Evolutionary conservation across 1,284 basidiomycete genomes (phyloP).

Genomic region (Boletus mariae): DNA sequence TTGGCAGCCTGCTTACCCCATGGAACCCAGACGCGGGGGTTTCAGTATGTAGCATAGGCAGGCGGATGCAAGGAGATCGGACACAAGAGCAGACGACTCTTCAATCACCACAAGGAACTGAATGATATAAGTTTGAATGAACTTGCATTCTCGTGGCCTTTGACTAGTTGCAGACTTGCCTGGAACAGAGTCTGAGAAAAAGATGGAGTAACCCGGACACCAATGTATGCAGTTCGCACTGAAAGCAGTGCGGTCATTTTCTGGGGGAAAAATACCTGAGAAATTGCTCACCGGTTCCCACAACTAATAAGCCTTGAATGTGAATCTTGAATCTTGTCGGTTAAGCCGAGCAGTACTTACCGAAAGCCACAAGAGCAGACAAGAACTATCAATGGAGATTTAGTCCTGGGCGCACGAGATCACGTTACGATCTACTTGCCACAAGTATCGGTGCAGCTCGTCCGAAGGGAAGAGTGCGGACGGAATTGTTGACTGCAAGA

Average conservation of each 20-base stretch:
- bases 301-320: neutral
- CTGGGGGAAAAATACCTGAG: neutral
- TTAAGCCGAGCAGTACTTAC: slow-evolving; percentile 3
- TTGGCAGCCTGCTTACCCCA: slow-evolving; percentile 4
- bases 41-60: slow-evolving; percentile 18
- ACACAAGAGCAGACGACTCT: slow-evolving; percentile 17
- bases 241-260: slow-evolving; percentile 3
- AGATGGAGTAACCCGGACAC: slow-evolving; percentile 8
- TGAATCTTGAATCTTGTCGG: neutral
- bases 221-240: slow-evolving; percentile 14
- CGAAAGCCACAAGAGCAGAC: slow-evolving; percentile 12
- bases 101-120: slow-evolving; percentile 14
- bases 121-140: neutral
- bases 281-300: slow-evolving; percentile 7
- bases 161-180: slow-evolving; percentile 8
- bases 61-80: slow-evolving; percentile 17
- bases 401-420: neutral
- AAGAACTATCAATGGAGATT: slow-evolving; percentile 6
- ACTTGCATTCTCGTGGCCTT: neutral
- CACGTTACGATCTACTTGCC: slow-evolving; percentile 3
- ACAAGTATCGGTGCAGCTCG: slow-evolving; percentile 11
- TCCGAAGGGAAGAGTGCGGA: slow-evolving; percentile 12
- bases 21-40: slow-evolving; percentile 7
- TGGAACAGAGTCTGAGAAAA: slow-evolving; percentile 12
- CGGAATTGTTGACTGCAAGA: slow-evolving; percentile 8